Base-by-base conservation (phyloP, 139 green algal species). In the Chlorella sp. region DNA sequence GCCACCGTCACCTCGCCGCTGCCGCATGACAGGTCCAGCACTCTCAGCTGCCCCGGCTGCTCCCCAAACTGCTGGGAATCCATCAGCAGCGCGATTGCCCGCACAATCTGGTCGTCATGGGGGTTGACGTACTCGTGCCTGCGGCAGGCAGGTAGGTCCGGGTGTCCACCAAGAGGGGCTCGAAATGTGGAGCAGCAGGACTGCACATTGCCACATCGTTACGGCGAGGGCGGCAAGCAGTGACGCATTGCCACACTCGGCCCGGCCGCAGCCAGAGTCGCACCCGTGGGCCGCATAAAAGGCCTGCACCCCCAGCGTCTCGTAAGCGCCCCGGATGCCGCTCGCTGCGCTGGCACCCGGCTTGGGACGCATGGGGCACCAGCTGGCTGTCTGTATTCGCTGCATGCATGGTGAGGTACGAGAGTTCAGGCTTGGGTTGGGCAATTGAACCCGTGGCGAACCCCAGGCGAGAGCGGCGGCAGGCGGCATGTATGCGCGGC, bases 1-100 rank as follows among this genome's bases (percentile, higher is more conserved):
- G 72, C 72, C 30, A 78, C 28, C 43, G 72, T 78, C 26, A 48
- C 72, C 14, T 78, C 72, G 72, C 72, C 72, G 72, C 72, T 78
- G 72, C 72, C 72, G 43, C 72, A 78, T 28, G 72, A 46, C 43
- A 78, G 72, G 72, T 78, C 72, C 2, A 78, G 44, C 30, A 78
- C 72, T 8, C 72, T 28, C 30, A 78, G 28, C 43, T 9, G 69
- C 38, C 30, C 44, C 1, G 72, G 72, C 43, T 41, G 72, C 44
- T 60, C 30, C 5, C 72, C 44, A 40, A 78, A 78, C 44, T 60
- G 43, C 43, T 41, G 72, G 1, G 72, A 78, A 1, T 32, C 36
- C 72, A 78, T 78, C 28, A 78, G 43, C 28, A 56, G 43, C 30
- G 43, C 44, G 1, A 78, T 36, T 1, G 72, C 72, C 43, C 4